A percentile compares a stretch with the other conserved stretches of the same genome.
phyloP scores from a whole-genome alignment of 768 basidiomycete species.

The Vararia minispora region DNA sequence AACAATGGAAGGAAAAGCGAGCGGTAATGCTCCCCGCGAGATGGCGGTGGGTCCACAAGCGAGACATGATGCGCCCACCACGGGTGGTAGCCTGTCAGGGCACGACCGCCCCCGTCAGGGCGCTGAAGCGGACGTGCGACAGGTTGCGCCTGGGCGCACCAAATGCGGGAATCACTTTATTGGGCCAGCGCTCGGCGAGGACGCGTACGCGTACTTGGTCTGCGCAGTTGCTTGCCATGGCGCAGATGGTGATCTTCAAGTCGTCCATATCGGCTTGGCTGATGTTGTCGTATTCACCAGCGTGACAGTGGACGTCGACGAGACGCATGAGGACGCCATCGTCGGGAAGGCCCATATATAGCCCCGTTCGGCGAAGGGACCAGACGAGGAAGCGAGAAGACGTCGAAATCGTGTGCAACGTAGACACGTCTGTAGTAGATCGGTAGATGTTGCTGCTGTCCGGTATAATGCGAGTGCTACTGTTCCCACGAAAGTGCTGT shows the following conservation, averaged over 20 bases:
- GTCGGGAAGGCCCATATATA: too few species aligned
- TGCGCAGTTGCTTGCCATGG: constrained; percentile 60
- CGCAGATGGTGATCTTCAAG: constrained; percentile 60
- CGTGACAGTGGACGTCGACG: constrained; percentile 87
- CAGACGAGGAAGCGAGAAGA: too few species aligned
- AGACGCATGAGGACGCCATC: constrained; percentile 50
- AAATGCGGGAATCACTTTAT: constrained; percentile 77
- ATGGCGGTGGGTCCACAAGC: constrained; percentile 20
- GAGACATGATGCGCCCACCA: constrained; percentile 86
- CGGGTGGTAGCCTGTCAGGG: constrained; percentile 86
- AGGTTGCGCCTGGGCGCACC: too few species aligned
- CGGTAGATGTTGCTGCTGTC: too few species aligned
- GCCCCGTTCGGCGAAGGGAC: too few species aligned
- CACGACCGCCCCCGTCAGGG: constrained; percentile 1
- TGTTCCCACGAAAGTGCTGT: too few species aligned
- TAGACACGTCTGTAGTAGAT: too few species aligned
- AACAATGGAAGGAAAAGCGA: constrained; percentile 43
- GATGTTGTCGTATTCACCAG: constrained; percentile 58
- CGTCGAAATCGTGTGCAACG: too few species aligned
- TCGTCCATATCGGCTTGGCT: constrained; percentile 35
- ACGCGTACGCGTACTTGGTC: constrained; percentile 67
- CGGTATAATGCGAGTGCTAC: too few species aligned
- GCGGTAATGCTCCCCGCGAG: constrained; percentile 68
- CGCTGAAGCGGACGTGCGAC: constrained; percentile 8
- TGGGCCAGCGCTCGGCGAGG: constrained; percentile 48